Evolutionary conservation across 2,329 filamentous ascomycete genomes (phyloP).

Genomic region (Monilinia vaccinii-corymbosi): DNA sequence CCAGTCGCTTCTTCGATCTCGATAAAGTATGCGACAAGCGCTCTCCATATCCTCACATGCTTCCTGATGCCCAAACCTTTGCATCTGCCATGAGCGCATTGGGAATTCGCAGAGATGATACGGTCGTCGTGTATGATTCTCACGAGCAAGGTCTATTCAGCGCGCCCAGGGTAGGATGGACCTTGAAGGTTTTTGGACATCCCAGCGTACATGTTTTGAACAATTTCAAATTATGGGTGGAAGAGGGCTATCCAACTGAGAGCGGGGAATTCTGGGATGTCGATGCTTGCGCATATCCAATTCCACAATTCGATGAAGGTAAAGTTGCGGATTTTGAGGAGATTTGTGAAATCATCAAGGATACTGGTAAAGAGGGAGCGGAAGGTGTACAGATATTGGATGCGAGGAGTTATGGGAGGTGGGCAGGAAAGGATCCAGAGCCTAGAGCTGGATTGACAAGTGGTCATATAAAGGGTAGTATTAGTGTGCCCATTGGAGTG

Average conservation of each 20-base stretch:
- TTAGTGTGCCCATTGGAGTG: slow-evolving; percentile 70
- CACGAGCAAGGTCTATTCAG: slow-evolving; percentile 90
- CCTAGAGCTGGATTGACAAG: slow-evolving; percentile 78
- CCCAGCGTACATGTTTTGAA: slow-evolving; percentile 81
- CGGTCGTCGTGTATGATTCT: slow-evolving; percentile 87
- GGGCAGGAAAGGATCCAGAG: slow-evolving; percentile 75
- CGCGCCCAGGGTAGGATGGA: slow-evolving; percentile 91
- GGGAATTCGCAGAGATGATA: slow-evolving; percentile 80
- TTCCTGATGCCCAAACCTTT: slow-evolving; percentile 73
- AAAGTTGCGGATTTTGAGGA: slow-evolving; percentile 77
- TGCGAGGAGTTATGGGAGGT: slow-evolving; percentile 71
- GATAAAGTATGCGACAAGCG: slow-evolving; percentile 82
- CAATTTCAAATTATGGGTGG: slow-evolving; percentile 92
- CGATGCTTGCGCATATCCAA: slow-evolving; percentile 55
- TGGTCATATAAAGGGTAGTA: slow-evolving; percentile 84
- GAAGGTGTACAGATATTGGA: slow-evolving; percentile 85
- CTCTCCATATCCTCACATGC: slow-evolving; percentile 93
- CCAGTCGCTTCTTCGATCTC: slow-evolving; percentile 90
- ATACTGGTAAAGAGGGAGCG: slow-evolving; percentile 71
- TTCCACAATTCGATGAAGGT: slow-evolving; percentile 45
- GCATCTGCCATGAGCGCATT: slow-evolving; percentile 80
- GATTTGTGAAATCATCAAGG: slow-evolving; percentile 65
- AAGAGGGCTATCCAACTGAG: slow-evolving; percentile 73
- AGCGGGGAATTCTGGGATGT: slow-evolving; percentile 64
- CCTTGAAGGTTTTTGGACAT: slow-evolving; percentile 82